Percentiles rank a stretch among this genome's conserved stretches.
phyloP scores from a whole-genome alignment of 192 early-diverging fungal genomes.

The Coemansia sp. region DNA sequence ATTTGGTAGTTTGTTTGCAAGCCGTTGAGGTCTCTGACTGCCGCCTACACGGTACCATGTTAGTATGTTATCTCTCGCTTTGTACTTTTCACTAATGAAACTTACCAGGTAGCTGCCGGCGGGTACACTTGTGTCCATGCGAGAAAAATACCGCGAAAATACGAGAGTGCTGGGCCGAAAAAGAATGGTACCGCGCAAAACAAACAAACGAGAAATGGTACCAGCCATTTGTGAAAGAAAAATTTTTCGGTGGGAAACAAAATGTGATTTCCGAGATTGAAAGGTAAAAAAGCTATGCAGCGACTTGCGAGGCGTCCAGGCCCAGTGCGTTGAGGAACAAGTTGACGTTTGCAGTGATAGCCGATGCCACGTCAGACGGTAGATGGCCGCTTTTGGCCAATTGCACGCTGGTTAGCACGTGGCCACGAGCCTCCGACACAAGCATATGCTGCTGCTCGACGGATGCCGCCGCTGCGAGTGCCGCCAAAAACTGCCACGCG shows the following conservation, averaged over 20 bases:
- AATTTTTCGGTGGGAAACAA: neutral
- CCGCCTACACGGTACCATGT: slow-evolving; percentile 55
- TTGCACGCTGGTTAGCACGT: slow-evolving; percentile 75
- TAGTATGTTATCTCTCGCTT: neutral
- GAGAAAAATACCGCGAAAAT: neutral
- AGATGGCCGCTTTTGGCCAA: slow-evolving; percentile 61
- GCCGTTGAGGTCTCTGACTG: slow-evolving; percentile 75
- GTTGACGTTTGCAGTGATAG: slow-evolving; percentile 81
- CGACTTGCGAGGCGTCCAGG: slow-evolving; percentile 62
- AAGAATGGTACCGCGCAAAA: neutral
- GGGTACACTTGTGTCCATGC: neutral
- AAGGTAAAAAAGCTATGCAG: neutral
- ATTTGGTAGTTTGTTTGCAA: slow-evolving; percentile 84
- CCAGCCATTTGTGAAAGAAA: slow-evolving; percentile 1
- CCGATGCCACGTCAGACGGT: slow-evolving; percentile 58
- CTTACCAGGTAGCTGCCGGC: slow-evolving; percentile 9
- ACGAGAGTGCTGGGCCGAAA: neutral
- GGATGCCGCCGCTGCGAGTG: slow-evolving; percentile 90
- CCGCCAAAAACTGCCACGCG: slow-evolving; percentile 97
- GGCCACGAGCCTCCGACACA: slow-evolving; percentile 83
- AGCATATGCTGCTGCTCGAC: slow-evolving; percentile 92
- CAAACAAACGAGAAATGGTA: neutral
- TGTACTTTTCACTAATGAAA: neutral
- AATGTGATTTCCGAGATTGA: neutral
- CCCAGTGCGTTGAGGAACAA: slow-evolving; percentile 95